Base-by-base conservation (phyloP, 129 eudicot species). In the Flaveria linearis region DNA sequence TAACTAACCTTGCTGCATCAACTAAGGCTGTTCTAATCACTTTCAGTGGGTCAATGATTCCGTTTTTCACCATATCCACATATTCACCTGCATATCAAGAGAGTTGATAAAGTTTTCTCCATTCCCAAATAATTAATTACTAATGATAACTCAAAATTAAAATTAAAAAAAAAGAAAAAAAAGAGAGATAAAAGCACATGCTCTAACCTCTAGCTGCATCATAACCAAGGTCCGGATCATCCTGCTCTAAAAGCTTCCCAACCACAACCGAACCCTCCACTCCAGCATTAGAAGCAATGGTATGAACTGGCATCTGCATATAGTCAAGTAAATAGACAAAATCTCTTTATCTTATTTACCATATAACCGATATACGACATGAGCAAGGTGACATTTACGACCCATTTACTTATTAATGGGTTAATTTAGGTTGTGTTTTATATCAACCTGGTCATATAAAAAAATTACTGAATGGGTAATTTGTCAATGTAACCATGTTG, bases 241-340 rank as follows among this genome's bases (percentile, higher is more conserved):
- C 91, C 74, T 88, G 88, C 73, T 89, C 96, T 87, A 92, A 68
- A 65, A 92, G 89, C 84, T 92, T 92, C 80, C 97, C 97, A 57
- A 92, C 97, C 10, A 92, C 87, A 42, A 89, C 91, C 22, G 96
- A 88, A 52, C 97, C 96, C 67, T 92, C 97, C 2, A 86, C 96
- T 12, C 97, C 97, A 28, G 97, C 96, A 75, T 92, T 89, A 18
- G 88, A 69, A 17, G 96, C 97, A 60, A 92, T 92, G 33, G 96
- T 85, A 78, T 86, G 83, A 41, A 92, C 96, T 4, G 97, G 97
- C 53, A 86, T 87, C 96, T 92, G 89, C 78, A 79, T 18, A 9
- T 23, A 69, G 30, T 45, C 58, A 30, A 58, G 18, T 64, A 28
- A 42, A 60, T 4, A 23, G 2, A 26, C 2, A 7, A 9, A 0